phyloP scores from a whole-genome alignment of 1,284 basidiomycete species.

The Apiotrichum siamense region DNA sequence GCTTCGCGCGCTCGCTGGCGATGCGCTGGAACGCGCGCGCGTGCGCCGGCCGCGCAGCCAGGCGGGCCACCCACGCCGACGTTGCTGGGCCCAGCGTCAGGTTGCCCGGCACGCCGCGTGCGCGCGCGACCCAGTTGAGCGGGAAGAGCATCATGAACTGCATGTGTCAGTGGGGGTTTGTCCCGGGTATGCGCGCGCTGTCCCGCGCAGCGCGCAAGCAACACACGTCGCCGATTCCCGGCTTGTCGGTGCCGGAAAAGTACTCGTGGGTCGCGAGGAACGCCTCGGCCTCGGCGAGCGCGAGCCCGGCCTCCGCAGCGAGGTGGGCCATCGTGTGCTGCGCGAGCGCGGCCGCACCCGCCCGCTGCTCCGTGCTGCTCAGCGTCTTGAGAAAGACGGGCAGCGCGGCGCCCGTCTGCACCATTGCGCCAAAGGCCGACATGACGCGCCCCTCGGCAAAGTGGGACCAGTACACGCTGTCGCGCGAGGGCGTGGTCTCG shows the following conservation, averaged over 20 bases:
- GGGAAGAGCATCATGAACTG: neutral
- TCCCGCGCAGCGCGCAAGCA: too few relatives aligned
- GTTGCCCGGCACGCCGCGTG: neutral
- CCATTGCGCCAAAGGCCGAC: slow-evolving; percentile 34
- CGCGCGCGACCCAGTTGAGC: neutral
- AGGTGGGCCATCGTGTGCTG: slow-evolving; percentile 11
- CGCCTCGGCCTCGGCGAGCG: slow-evolving; percentile 25
- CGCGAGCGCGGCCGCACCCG: neutral
- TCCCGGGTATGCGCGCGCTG: too few relatives aligned
- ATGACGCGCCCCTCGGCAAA: slow-evolving; percentile 37
- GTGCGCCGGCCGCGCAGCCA: too few relatives aligned
- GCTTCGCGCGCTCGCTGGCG: too few relatives aligned
- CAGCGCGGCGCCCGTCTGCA: neutral
- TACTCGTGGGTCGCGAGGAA: slow-evolving; percentile 22
- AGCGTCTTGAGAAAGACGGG: neutral
- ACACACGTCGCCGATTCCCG: slow-evolving; percentile 39
- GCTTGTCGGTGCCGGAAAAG: slow-evolving; percentile 31
- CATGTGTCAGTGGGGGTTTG: too few relatives aligned
- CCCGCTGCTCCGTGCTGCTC: neutral
- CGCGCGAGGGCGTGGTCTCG: slow-evolving; percentile 4
- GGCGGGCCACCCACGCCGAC: neutral
- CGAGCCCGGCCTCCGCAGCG: too few relatives aligned
- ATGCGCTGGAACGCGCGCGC: too few relatives aligned
- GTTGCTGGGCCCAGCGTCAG: neutral
- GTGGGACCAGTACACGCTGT: slow-evolving; percentile 31